These are phyloP conservation scores for Oryza meridionalis DNA, from an alignment of 176 grass and related monocot species.

Conservation along the genomic window DNA sequence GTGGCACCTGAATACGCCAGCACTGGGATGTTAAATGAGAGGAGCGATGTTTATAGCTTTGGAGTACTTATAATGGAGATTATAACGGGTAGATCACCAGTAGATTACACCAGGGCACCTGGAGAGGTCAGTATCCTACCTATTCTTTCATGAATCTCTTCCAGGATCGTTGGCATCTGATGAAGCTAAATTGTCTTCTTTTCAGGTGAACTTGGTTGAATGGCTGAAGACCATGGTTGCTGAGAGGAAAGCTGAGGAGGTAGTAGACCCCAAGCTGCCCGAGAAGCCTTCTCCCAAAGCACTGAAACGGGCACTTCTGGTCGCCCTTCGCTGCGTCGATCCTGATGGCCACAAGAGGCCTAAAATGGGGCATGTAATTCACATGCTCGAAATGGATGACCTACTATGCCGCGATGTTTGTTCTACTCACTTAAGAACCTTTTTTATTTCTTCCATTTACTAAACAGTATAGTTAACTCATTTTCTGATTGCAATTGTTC, in stretches of 20 bases:
- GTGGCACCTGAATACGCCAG: conserved; percentile 97
- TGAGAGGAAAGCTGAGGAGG: conserved; percentile 72
- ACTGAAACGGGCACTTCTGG: conserved; percentile 72
- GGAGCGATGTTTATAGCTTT: conserved; percentile 96
- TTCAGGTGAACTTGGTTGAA: conserved; percentile 93
- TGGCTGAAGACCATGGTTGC: conserved; percentile 93
- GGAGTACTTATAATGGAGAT: conserved; percentile 97
- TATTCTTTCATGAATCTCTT: background rate
- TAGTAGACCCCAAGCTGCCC: conserved; percentile 75
- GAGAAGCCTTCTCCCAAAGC: conserved; percentile 81
- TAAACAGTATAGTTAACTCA: background rate
- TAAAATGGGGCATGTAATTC: conserved; percentile 97
- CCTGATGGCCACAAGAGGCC: conserved; percentile 89
- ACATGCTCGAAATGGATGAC: conserved; percentile 98
- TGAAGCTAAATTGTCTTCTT: conserved; percentile 26
- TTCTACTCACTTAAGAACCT: background rate
- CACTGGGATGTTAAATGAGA: conserved; percentile 96
- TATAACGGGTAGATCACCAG: conserved; percentile 88
- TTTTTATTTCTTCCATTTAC: background rate
- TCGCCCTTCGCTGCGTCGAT: conserved; percentile 85
- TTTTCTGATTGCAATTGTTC: background rate
- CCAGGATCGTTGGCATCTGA: background rate
- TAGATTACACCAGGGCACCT: conserved; percentile 83
- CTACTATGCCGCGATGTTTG: conserved; percentile 66
- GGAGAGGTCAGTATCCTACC: conserved; percentile 57